A percentile compares a stretch with the other conserved stretches of the same genome.
These are phyloP conservation scores for Cunninghamia lanceolata DNA, from an alignment of 75 land plant genomes.

Conservation along the genomic window DNA sequence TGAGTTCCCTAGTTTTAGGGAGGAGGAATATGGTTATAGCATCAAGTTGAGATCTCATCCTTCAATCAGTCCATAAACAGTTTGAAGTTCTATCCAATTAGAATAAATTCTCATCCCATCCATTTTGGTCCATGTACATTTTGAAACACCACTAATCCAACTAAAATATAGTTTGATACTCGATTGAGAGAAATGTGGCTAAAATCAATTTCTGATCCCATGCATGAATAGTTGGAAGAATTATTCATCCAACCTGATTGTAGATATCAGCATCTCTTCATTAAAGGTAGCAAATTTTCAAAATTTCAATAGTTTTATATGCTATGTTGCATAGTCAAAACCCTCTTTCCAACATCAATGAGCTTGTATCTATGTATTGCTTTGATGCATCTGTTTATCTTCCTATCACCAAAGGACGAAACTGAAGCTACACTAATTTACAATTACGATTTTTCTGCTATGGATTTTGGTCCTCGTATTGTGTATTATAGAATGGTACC, in stretches of 20 bases:
- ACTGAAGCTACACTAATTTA: neutral
- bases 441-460: neutral
- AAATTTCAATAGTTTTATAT: neutral
- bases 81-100: neutral
- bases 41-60: neutral
- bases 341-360: neutral
- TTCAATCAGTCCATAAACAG: neutral
- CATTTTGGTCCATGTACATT: too few species aligned
- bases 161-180: too few species aligned
- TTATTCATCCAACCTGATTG: too few species aligned
- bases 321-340: neutral
- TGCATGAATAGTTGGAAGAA: too few species aligned
- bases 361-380: neutral
- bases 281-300: neutral
- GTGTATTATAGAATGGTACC: neutral
- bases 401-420: neutral
- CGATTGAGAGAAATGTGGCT: too few species aligned
- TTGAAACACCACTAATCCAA: neutral
- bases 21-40: neutral
- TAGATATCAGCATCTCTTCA: too few species aligned
- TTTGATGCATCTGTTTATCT: neutral
- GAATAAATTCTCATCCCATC: too few species aligned
- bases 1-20: neutral
- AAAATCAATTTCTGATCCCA: too few species aligned
- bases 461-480: neutral